A percentile compares a stretch with the other conserved stretches of the same genome.
Evolutionary conservation across 1,284 basidiomycete species (phyloP).

Genomic region (Microbotryum intermedium): DNA sequence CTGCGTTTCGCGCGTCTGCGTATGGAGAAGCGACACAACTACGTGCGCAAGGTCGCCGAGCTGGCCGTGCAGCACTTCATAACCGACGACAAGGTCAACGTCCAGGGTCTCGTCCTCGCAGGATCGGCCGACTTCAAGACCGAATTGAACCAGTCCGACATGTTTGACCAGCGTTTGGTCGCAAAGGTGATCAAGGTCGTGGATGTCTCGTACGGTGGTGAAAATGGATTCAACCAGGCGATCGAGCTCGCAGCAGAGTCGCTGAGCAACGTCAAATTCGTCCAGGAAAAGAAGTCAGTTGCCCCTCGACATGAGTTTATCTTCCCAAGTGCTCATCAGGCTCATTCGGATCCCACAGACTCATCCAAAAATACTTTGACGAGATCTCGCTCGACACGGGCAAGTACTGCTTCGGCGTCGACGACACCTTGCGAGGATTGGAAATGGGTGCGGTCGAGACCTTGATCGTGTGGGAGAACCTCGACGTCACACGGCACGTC

Average conservation of each 20-base stretch:
- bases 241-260: constrained; percentile 95
- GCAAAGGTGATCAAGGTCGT: constrained; percentile 95
- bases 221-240: constrained; percentile 98
- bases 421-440: constrained; percentile 92
- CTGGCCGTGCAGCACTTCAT: constrained; percentile 96
- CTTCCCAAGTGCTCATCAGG: not conserved
- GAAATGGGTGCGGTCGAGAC: constrained; percentile 97
- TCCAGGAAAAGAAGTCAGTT: constrained; percentile 79
- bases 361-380: constrained; percentile 97
- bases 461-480: constrained; percentile 95
- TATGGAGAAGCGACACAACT: constrained; percentile 99
- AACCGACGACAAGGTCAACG: constrained; percentile 96
- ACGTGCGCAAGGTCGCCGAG: constrained; percentile 98
- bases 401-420: constrained; percentile 96
- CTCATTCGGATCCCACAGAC: constrained; percentile 32
- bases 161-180: constrained; percentile 82
- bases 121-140: constrained; percentile 99
- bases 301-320: not conserved
- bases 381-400: constrained; percentile 97
- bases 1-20: constrained; percentile 99
- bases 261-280: constrained; percentile 96
- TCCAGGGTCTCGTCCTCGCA: constrained; percentile 91
- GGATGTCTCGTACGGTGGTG: constrained; percentile 97
- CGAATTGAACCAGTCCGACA: constrained; percentile 88
- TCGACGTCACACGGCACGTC: constrained; percentile 75